These are phyloP conservation scores for Adansonia digitata DNA, from an alignment of 345 rosid species.

Conservation along the genomic window DNA sequence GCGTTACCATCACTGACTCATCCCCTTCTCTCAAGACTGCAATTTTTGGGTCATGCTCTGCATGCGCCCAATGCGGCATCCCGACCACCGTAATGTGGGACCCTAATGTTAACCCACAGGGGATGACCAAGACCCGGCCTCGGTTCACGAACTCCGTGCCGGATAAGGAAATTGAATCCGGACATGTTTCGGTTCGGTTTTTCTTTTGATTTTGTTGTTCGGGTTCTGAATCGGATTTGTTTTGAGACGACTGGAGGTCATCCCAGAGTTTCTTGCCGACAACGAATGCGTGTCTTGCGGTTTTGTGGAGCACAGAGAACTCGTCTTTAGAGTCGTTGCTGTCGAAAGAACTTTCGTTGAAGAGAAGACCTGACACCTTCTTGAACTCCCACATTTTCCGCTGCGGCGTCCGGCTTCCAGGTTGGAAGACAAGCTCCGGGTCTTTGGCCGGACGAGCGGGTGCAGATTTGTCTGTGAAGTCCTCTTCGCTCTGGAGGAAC, in stretches of 20 bases:
- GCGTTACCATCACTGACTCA: slow-evolving; percentile 58
- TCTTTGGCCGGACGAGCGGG: slow-evolving; percentile 12
- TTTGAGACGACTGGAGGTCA: slow-evolving; percentile 34
- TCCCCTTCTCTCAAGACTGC: slow-evolving; percentile 38
- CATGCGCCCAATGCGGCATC: slow-evolving; percentile 56
- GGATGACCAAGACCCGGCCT: slow-evolving; percentile 49
- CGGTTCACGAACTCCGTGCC: slow-evolving; percentile 46
- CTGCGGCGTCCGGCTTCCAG: slow-evolving; percentile 8
- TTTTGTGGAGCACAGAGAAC: slow-evolving; percentile 53
- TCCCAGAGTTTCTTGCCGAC: slow-evolving; percentile 59
- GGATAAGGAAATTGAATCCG: slow-evolving; percentile 43
- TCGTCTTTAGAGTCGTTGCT: slow-evolving; percentile 32
- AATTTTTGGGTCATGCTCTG: slow-evolving; percentile 46
- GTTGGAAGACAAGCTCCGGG: neutral
- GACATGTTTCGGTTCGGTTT: slow-evolving; percentile 40
- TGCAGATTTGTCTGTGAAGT: slow-evolving; percentile 7
- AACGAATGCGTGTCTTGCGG: slow-evolving; percentile 53
- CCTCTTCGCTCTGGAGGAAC: slow-evolving; percentile 18
- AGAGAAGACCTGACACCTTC: slow-evolving; percentile 42
- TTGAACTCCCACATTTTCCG: slow-evolving; percentile 28
- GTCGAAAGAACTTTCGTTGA: slow-evolving; percentile 39
- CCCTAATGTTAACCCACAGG: slow-evolving; percentile 58
- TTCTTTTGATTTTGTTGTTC: slow-evolving; percentile 6
- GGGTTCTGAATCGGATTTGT: neutral
- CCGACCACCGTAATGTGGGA: slow-evolving; percentile 61